phyloP scores from a whole-genome alignment of 2,329 filamentous ascomycete genomes.

The Helotiales sp. region DNA sequence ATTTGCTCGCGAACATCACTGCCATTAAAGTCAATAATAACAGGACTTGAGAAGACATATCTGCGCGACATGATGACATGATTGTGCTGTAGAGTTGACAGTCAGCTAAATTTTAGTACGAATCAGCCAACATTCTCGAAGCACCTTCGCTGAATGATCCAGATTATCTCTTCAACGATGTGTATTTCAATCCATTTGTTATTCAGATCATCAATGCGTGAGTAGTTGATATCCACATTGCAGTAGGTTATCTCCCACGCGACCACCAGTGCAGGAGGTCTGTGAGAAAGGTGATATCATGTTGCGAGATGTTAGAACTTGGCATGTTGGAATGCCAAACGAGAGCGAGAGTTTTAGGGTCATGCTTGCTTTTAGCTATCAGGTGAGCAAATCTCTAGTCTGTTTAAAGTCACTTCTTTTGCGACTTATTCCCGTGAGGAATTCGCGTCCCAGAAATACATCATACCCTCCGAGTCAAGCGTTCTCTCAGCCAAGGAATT shows the following conservation, averaged over 20 bases:
- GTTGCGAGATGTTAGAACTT: conserved; percentile 63
- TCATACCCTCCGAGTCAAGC: conserved; percentile 36
- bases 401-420: too few relatives aligned
- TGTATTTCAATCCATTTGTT: conserved; percentile 50
- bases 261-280: conserved; percentile 55
- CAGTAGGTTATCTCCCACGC: too few relatives aligned
- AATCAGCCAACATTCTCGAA: conserved; percentile 48
- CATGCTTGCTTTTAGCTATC: conserved; percentile 59
- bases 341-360: conserved; percentile 53
- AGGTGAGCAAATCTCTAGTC: conserved; percentile 24
- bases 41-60: neutral
- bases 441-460: too few relatives aligned
- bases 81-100: neutral
- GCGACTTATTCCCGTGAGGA: too few relatives aligned
- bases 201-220: conserved; percentile 48
- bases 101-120: too few relatives aligned
- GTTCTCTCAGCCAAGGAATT: conserved; percentile 39
- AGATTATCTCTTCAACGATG: conserved; percentile 45
- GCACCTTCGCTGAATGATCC: conserved; percentile 44
- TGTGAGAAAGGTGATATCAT: conserved; percentile 61
- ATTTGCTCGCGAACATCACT: neutral
- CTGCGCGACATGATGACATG: neutral
- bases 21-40: neutral
- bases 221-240: conserved; percentile 32
- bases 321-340: conserved; percentile 70